These are phyloP conservation scores for Marchantia polymorpha DNA, from an alignment of 225 moss, liverwort and hornwort genomes.

Conservation along the genomic window DNA sequence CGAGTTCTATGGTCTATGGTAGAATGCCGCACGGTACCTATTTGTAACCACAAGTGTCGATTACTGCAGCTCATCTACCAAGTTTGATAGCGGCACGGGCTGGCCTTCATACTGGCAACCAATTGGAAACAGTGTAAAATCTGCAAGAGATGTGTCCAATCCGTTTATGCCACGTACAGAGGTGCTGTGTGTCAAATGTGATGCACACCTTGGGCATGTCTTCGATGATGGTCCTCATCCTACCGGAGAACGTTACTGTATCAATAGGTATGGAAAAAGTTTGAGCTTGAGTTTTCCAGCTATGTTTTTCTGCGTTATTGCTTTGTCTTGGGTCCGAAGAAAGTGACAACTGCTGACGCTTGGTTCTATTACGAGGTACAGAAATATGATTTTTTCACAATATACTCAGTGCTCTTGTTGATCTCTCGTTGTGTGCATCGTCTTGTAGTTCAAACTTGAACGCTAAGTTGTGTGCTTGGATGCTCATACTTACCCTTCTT, in stretches of 20 bases:
- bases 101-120: constrained; percentile 90
- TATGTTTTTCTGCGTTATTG: too few relatives aligned
- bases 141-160: constrained; percentile 73
- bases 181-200: constrained; percentile 69
- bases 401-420: neutral
- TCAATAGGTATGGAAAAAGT: constrained; percentile 62
- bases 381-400: neutral
- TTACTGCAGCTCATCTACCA: constrained; percentile 69
- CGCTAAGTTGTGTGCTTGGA: neutral
- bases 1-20: too few relatives aligned
- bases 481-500: neutral
- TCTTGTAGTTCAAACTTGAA: neutral
- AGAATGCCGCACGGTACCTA: too few relatives aligned
- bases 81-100: constrained; percentile 91
- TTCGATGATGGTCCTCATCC: constrained; percentile 83
- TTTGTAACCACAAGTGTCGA: too few relatives aligned
- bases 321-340: too few relatives aligned
- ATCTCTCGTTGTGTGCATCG: neutral
- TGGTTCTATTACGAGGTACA: too few relatives aligned
- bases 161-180: constrained; percentile 97
- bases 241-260: constrained; percentile 84
- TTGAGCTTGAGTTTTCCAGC: too few relatives aligned
- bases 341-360: too few relatives aligned
- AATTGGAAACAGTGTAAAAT: constrained; percentile 73
- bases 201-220: constrained; percentile 93